phyloP scores from a whole-genome alignment of 768 basidiomycete genomes.

The Scleroderma bovista region DNA sequence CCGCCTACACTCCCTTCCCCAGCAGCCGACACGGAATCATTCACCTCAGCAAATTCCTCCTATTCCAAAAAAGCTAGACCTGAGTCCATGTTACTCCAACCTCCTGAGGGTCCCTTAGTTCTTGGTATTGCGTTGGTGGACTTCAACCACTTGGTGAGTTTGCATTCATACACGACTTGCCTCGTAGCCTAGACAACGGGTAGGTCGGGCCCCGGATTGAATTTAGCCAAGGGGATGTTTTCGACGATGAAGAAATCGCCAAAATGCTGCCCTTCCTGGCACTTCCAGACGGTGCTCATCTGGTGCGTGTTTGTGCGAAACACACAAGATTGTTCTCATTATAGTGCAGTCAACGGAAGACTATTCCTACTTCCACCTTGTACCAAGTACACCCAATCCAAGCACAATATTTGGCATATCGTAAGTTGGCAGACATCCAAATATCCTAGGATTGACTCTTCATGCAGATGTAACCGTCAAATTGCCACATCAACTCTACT shows the following conservation, averaged over 20 bases:
- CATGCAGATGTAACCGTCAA: constrained; percentile 85
- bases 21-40: constrained; percentile 49
- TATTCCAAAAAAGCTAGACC: constrained; percentile 65
- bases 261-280: constrained; percentile 93
- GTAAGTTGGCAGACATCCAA: constrained; percentile 30
- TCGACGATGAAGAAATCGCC: constrained; percentile 78
- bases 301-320: constrained; percentile 43
- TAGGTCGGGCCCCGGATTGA: constrained; percentile 93
- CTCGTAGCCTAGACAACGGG: constrained; percentile 9
- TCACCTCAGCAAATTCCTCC: constrained; percentile 55
- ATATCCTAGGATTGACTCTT: constrained; percentile 1
- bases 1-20: constrained; percentile 47
- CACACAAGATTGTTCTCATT: constrained; percentile 3
- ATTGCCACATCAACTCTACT: constrained; percentile 75
- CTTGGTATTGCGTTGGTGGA: constrained; percentile 90
- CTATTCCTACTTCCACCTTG: constrained; percentile 94
- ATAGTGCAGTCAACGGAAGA: constrained; percentile 52
- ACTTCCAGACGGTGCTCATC: constrained; percentile 93
- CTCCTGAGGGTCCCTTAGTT: constrained; percentile 53
- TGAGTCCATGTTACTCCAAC: constrained; percentile 67
- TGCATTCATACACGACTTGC: constrained; percentile 4
- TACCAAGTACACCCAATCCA: constrained; percentile 62
- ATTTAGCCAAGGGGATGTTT: constrained; percentile 70
- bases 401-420: constrained; percentile 95
- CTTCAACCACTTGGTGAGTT: constrained; percentile 86